phyloP scores from a whole-genome alignment of 2,329 filamentous ascomycete genomes.

The Ustulina deusta region DNA sequence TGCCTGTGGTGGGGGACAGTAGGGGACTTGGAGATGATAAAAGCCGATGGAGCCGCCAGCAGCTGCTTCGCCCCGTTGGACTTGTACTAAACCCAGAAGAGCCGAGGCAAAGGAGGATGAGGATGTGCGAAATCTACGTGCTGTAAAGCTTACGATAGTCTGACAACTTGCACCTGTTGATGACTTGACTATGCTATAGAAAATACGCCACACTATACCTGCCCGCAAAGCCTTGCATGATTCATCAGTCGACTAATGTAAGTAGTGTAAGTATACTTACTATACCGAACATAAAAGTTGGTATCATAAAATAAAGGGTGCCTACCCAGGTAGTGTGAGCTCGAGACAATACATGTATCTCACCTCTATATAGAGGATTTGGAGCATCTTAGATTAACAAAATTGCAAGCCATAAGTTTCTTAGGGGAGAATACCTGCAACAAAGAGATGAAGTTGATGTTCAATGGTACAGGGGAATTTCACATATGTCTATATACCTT shows the following conservation, averaged over 20 bases:
- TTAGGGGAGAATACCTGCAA: neutral
- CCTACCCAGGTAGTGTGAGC: no score
- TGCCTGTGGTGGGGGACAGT: slow-evolving; percentile 7
- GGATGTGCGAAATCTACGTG: neutral
- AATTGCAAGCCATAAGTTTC: neutral
- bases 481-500: neutral
- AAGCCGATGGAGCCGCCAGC: slow-evolving; percentile 47
- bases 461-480: no score
- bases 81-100: slow-evolving; percentile 42
- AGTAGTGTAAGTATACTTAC: no score
- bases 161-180: slow-evolving; percentile 10
- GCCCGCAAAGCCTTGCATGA: no score
- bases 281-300: no score
- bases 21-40: slow-evolving; percentile 41
- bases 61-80: slow-evolving; percentile 45
- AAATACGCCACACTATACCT: neutral
- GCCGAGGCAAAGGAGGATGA: slow-evolving; percentile 36
- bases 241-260: no score
- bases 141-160: slow-evolving; percentile 10
- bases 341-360: no score
- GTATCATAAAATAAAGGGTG: no score
- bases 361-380: neutral
- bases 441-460: no score
- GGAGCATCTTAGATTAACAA: neutral
- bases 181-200: slow-evolving; percentile 16